These are phyloP conservation scores for Solanum acaule DNA, from an alignment of 257 asterid species.

Conservation along the genomic window DNA sequence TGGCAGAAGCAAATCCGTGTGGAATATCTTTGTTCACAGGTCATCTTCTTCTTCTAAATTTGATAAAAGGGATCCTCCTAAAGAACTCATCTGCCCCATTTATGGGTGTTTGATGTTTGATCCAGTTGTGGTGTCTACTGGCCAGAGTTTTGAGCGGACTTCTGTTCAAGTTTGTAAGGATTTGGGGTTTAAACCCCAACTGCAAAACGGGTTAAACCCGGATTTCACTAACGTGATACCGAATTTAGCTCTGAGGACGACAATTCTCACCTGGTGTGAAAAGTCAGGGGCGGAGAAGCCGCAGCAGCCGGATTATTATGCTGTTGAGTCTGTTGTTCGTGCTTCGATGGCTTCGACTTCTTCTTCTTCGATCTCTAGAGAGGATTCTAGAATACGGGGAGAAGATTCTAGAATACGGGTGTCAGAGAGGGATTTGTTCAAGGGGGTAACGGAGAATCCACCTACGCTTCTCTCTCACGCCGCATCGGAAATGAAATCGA, in stretches of 20 bases:
- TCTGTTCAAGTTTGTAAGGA: conserved; percentile 50
- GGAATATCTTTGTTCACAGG: conserved; percentile 42
- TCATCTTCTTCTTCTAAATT: conserved; percentile 13
- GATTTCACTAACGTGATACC: conserved; percentile 65
- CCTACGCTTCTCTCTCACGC: conserved; percentile 37
- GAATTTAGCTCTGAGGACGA: conserved; percentile 53
- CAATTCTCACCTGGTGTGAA: conserved; percentile 68
- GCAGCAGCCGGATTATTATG: conserved; percentile 33
- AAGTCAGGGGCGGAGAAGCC: conserved; percentile 40
- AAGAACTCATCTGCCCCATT: conserved; percentile 73
- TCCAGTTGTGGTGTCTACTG: conserved; percentile 77
- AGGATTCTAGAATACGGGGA: conserved; percentile 3
- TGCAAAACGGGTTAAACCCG: conserved; percentile 52
- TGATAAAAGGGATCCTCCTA: conserved; percentile 26
- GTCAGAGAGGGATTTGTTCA: conserved; percentile 48
- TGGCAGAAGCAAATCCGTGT: conserved; percentile 30
- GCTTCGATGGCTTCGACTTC: conserved; percentile 10
- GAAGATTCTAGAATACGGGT: conserved; percentile 9
- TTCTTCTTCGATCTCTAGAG: not conserved
- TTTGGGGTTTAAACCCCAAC: conserved; percentile 44
- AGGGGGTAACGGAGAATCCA: conserved; percentile 38
- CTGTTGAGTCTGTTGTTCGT: conserved; percentile 34
- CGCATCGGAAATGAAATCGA: conserved; percentile 33
- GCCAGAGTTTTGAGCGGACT: conserved; percentile 73
- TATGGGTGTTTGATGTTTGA: conserved; percentile 61